phyloP scores from a whole-genome alignment of 495 filamentous ascomycete genomes.

The Aspergillus cavernicola region DNA sequence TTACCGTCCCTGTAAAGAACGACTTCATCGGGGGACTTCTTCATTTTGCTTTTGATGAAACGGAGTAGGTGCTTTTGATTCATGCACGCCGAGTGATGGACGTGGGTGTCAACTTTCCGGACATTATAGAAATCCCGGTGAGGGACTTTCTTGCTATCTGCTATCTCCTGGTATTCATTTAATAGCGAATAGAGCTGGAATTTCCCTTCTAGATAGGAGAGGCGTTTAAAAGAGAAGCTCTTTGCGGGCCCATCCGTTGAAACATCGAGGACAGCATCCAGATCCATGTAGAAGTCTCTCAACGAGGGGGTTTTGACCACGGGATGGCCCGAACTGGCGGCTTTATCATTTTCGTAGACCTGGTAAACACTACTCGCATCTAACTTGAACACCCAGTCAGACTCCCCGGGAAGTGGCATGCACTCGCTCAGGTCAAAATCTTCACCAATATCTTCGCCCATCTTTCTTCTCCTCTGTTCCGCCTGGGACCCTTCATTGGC shows the following conservation, averaged over 20 bases:
- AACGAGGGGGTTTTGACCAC: slow-evolving; percentile 80
- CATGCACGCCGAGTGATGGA: slow-evolving; percentile 99
- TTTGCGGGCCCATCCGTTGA: slow-evolving; percentile 95
- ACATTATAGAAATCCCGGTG: slow-evolving; percentile 99
- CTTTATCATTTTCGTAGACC: slow-evolving; percentile 65
- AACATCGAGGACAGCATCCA: slow-evolving; percentile 78
- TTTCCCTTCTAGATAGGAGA: slow-evolving; percentile 94
- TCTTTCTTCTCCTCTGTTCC: slow-evolving; percentile 63
- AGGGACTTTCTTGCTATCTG: slow-evolving; percentile 94
- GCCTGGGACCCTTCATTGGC: slow-evolving; percentile 2
- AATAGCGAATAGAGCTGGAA: slow-evolving; percentile 89
- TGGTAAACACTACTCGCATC: slow-evolving; percentile 88
- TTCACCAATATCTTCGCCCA: slow-evolving; percentile 84
- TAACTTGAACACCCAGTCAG: slow-evolving; percentile 66
- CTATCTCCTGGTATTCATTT: slow-evolving; percentile 96
- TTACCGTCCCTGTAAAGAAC: slow-evolving; percentile 92
- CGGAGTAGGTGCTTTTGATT: slow-evolving; percentile 97
- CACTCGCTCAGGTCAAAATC: slow-evolving; percentile 82
- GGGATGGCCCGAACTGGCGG: slow-evolving; percentile 59
- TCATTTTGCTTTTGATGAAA: slow-evolving; percentile 99
- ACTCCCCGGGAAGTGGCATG: slow-evolving; percentile 61
- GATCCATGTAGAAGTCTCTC: slow-evolving; percentile 89
- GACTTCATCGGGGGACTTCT: slow-evolving; percentile 90
- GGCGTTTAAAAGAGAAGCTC: slow-evolving; percentile 88
- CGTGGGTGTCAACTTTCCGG: slow-evolving; percentile 96